Conservation (phyloP, 2,329 filamentous ascomycete genomes). For the Leptodontidium sp. region DNA sequence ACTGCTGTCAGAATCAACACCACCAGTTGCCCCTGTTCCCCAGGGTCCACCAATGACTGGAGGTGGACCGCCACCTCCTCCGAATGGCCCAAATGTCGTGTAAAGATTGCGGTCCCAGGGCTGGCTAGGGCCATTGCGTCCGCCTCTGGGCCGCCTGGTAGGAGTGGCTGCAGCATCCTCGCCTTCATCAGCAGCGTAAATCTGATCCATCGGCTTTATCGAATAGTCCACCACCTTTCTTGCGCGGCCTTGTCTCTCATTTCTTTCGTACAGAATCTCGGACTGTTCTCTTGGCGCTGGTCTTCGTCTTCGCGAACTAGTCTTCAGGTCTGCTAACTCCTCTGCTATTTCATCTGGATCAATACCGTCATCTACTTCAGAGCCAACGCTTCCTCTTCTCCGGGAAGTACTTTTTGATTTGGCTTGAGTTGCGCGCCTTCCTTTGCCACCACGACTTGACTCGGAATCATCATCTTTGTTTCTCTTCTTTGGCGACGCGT, state of each 20-base stretch:
- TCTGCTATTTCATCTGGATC: conserved; percentile 72
- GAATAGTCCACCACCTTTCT: conserved; percentile 83
- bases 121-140: conserved; percentile 55
- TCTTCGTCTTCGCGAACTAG: conserved; percentile 54
- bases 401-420: conserved; percentile 56
- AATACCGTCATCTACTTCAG: conserved; percentile 63
- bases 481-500: conserved; percentile 49
- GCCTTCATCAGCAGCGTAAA: conserved; percentile 76
- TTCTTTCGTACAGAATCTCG: conserved; percentile 66
- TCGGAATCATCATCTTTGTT: conserved; percentile 55
- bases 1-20: conserved; percentile 93
- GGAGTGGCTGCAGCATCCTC: conserved; percentile 73
- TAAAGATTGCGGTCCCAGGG: conserved; percentile 83
- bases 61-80: conserved; percentile 75
- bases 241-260: conserved; percentile 60
- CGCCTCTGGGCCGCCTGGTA: conserved; percentile 68
- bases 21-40: conserved; percentile 76
- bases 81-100: conserved; percentile 92
- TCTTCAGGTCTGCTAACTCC: conserved; percentile 68
- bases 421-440: conserved; percentile 52
- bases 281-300: conserved; percentile 57
- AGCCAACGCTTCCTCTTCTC: conserved; percentile 55
- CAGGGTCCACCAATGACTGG: conserved; percentile 68
- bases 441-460: conserved; percentile 59
- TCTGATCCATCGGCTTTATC: conserved; percentile 78